Evolutionary conservation across 306 rosid species (phyloP), one percentile per base, ranked within the genome.

Genomic region (Rosa rugosa): DNA sequence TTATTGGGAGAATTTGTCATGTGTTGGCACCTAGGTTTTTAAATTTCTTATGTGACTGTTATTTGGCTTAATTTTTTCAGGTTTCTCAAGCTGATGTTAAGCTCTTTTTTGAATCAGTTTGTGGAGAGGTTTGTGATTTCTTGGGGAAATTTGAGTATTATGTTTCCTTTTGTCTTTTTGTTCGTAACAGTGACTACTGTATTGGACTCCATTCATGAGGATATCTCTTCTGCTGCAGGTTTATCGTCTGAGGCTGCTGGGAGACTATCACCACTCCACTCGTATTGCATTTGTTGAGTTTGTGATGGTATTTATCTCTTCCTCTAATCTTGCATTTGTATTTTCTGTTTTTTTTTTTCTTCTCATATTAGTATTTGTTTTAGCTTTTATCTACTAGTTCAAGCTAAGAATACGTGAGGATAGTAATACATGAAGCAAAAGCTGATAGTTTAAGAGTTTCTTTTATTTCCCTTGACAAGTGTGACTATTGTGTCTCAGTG

Each of bases 211-310:
- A 54, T 73, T 82, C 50, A 72, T 23, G n/a, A 72, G 8, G 23
- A 11, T 22, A 53, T 69, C 63, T 64, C 12, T 36, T 59, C 22
- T 36, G 20, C 50, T 82, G 72, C 79, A 95, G 99, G 99, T 95
- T 75, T 95, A 91, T 74, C 97, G 99, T 50, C 73, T 95, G 88
- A 89, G 98, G 98, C 90, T 95, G 67, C 97, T 95, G 57, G 99
- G 99, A 63, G 99, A 95, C 88, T 92, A 92, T 86, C 98, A 95
- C 79, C 99, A 95, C 86, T 95, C 99, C 56, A 95, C 99, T 82
- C 95, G 97, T 49, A 95, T 95, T 85, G 98, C 99, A 0, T 95
- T 95, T 90, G 98, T 95, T 51, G 99, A 95, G 89, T 95, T 95
- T 78, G 67, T 88, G 45, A 73, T 92, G 95, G 99, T 95, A 90